Evolutionary conservation across 2,329 filamentous ascomycete genomes (phyloP).

Genomic region (Talaromyces rugulosus): DNA sequence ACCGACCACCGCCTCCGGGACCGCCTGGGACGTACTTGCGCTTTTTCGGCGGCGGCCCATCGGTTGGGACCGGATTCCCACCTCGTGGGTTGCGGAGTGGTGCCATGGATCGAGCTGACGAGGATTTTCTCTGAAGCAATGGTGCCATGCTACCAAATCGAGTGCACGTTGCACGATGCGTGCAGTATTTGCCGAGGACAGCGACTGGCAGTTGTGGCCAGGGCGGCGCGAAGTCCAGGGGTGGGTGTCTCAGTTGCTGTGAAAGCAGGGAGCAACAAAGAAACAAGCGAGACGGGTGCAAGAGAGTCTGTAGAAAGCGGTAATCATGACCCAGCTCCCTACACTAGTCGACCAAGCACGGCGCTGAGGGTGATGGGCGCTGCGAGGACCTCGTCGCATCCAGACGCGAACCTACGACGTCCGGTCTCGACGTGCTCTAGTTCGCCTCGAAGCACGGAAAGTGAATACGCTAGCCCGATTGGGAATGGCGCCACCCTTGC

Average conservation of each 20-base stretch:
- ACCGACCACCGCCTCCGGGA: conserved; percentile 78
- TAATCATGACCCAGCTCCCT: not conserved
- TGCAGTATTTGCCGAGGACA: not conserved
- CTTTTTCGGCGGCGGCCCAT: conserved; percentile 65
- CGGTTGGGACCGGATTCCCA: conserved; percentile 25
- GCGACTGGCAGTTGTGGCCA: not conserved
- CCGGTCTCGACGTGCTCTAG: conserved; percentile 9
- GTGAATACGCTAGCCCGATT: not conserved
- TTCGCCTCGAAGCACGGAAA: conserved; percentile 11
- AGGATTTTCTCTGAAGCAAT: conserved; percentile 24
- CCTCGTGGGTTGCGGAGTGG: conserved; percentile 27
- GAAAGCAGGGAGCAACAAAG: not conserved
- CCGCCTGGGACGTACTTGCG: conserved; percentile 81
- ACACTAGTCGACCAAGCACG: not conserved
- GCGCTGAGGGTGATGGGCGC: not conserved
- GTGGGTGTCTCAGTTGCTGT: not conserved
- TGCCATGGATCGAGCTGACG: conserved; percentile 28
- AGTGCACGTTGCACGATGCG: not conserved
- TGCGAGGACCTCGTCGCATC: conserved; percentile 9
- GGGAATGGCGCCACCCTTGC: not conserved
- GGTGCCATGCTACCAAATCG: conserved; percentile 34
- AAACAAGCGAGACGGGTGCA: not conserved
- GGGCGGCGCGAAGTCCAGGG: conserved; percentile 3
- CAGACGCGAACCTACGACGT: conserved; percentile 10
- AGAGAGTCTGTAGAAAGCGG: not conserved